A percentile compares a stretch with the other conserved stretches of the same genome.
Conservation (phyloP, 257 asterid genomes). For the Solanum lycopersicoides region DNA sequence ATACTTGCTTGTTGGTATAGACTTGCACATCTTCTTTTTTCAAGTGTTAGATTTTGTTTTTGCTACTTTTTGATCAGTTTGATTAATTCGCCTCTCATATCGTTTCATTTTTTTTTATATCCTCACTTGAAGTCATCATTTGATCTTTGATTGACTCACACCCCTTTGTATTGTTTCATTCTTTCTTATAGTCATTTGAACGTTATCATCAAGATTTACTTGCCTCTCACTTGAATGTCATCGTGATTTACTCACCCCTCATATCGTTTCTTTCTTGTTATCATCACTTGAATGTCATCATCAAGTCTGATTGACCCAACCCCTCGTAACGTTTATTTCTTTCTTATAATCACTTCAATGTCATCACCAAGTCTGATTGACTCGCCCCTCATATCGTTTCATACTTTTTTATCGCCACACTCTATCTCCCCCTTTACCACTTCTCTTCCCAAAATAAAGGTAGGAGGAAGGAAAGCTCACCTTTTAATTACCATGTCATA, state of each 20-base stretch:
- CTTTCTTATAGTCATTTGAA: too few relatives aligned
- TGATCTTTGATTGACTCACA: background rate
- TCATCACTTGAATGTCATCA: too few relatives aligned
- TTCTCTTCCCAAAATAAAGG: background rate
- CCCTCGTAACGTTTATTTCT: too few relatives aligned
- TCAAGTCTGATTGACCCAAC: too few relatives aligned
- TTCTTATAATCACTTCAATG: too few relatives aligned
- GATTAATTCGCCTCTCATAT: background rate
- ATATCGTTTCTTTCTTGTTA: too few relatives aligned
- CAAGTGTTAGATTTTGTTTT: background rate
- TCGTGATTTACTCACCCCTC: too few relatives aligned
- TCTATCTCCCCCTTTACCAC: background rate
- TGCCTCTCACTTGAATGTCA: too few relatives aligned
- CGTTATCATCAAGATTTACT: too few relatives aligned
- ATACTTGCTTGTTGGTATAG: background rate
- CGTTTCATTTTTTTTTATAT: too few relatives aligned
- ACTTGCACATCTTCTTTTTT: background rate
- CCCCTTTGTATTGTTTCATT: too few relatives aligned
- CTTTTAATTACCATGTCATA: background rate
- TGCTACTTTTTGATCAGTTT: background rate
- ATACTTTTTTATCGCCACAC: background rate
- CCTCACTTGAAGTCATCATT: background rate
- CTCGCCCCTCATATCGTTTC: background rate
- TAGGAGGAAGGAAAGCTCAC: background rate
- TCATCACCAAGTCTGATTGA: too few relatives aligned